Percentiles rank a stretch among this genome's conserved stretches.
phyloP scores from a whole-genome alignment of 225 moss, liverwort and hornwort species.

The Physcomitrium patens region DNA sequence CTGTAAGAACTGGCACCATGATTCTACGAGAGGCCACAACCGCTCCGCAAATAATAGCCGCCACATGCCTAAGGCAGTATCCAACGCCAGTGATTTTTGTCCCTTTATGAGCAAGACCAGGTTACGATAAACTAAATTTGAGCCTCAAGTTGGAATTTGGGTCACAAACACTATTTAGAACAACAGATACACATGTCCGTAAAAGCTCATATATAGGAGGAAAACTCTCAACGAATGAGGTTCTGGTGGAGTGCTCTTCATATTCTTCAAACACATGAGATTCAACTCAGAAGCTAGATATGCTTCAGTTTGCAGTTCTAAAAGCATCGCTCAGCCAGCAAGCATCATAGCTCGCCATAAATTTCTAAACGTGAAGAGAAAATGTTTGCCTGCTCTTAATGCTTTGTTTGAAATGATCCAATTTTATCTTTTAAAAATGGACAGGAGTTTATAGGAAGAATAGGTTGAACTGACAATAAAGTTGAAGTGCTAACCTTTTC shows the following conservation, averaged over 20 bases:
- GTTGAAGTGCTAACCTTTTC: constrained; percentile 66
- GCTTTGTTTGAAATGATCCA: background rate
- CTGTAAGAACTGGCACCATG: constrained; percentile 90
- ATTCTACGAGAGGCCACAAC: constrained; percentile 76
- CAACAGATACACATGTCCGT: constrained; percentile 48
- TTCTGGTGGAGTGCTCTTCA: background rate
- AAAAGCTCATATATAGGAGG: constrained; percentile 42
- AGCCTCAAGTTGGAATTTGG: background rate
- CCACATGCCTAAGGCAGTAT: constrained; percentile 94
- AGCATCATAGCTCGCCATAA: background rate
- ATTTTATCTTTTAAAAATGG: background rate
- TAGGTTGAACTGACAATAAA: background rate
- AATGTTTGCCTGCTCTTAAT: background rate
- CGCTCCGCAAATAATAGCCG: constrained; percentile 81
- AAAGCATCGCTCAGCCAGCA: constrained; percentile 1
- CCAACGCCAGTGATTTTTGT: constrained; percentile 85
- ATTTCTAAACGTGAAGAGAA: constrained; percentile 11
- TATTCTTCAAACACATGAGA: background rate
- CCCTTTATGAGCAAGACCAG: constrained; percentile 50
- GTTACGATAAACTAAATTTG: background rate
- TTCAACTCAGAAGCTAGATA: constrained; percentile 5
- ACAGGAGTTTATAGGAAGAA: background rate
- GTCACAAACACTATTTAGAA: constrained; percentile 8
- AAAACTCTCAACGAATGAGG: background rate
- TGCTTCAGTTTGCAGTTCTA: background rate